Evolutionary conservation across 2,329 filamentous ascomycete genomes (phyloP), one percentile per base, ranked within the genome.

Genomic region (Scopulariopsis brevicaulis): DNA sequence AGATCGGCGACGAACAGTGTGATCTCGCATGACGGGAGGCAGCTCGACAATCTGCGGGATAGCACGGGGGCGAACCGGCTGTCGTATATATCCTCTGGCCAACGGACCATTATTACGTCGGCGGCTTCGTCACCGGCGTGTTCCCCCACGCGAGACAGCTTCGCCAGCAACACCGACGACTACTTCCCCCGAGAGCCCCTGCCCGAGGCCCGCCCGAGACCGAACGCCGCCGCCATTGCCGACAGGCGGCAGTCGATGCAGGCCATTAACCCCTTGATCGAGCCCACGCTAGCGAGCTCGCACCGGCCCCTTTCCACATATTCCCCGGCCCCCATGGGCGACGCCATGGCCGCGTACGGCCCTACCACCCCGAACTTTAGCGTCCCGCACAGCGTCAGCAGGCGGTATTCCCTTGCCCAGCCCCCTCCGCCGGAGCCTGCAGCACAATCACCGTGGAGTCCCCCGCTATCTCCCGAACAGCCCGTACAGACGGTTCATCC

Each of bases 71-170:
- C 56, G 7, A 50, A 50, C 61, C 77, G 83, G 6, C 72, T 83
- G 4, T 86, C 83, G 0, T 80, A 76, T 61, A 73, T 83, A 46
- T 86, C 83, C 1, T 83, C 81, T 5, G 79, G 80, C 7, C 81
- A 85, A 65, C 74, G 80, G 59, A 86, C 83, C 3, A 70, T 82
- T 28, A 65, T 84, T 8, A 85, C 82, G 1, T 85, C 83, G 0
- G 75, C 77, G 20, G 76, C 73, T 34, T 84, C 82, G 0, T 85
- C 83, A 0, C 79, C 81, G 2, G 73, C 79, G 18, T 75, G 73
- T 58, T 85, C 83, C 1, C 83, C 83, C 0, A 75, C 74, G 1
- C 71, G 75, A 14, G 77, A 80, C 40, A 80, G 72, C 57, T 83
- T 82, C 58, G 70, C 69, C 18, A 73, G 69, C 58, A 65, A 70